Evolutionary conservation across 2,329 filamentous ascomycete genomes (phyloP).

Genomic region (Fusarium devonianum): DNA sequence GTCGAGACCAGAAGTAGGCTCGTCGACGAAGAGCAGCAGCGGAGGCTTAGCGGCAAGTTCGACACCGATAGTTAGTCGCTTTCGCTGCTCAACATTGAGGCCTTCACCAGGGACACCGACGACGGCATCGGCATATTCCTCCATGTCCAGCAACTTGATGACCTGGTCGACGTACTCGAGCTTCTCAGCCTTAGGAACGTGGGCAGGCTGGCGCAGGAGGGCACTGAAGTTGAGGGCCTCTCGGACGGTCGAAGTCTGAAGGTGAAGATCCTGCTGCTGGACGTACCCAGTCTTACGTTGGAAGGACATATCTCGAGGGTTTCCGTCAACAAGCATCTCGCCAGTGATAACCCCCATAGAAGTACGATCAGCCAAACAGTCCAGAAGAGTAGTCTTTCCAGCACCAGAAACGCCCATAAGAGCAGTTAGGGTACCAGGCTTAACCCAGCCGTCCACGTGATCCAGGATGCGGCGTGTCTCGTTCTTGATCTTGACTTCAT

Average conservation of each 20-base stretch:
- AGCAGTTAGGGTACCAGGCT: slow-evolving; percentile 87
- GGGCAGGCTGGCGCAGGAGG: slow-evolving; percentile 80
- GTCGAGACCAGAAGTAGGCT: slow-evolving; percentile 93
- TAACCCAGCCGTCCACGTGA: slow-evolving; percentile 90
- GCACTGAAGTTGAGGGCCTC: slow-evolving; percentile 90
- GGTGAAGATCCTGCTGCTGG: slow-evolving; percentile 90
- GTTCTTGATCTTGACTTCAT: slow-evolving; percentile 77
- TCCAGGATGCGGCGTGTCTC: slow-evolving; percentile 80
- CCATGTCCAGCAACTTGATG: slow-evolving; percentile 89
- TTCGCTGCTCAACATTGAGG: slow-evolving; percentile 74
- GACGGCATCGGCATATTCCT: slow-evolving; percentile 86
- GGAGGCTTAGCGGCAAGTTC: slow-evolving; percentile 92
- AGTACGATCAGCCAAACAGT: slow-evolving; percentile 83
- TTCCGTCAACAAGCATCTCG: slow-evolving; percentile 74
- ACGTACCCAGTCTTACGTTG: slow-evolving; percentile 93
- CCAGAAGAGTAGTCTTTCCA: slow-evolving; percentile 91
- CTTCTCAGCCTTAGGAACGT: slow-evolving; percentile 78
- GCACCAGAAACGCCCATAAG: slow-evolving; percentile 92
- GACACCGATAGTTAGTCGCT: slow-evolving; percentile 92
- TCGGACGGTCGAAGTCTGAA: slow-evolving; percentile 83
- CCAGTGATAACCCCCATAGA: slow-evolving; percentile 90
- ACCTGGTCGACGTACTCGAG: slow-evolving; percentile 88
- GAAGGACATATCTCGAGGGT: slow-evolving; percentile 79
- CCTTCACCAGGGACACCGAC: slow-evolving; percentile 91
- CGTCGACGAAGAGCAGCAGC: slow-evolving; percentile 89